phyloP scores from a whole-genome alignment of 306 rosid species.

The Medicago truncatula region DNA sequence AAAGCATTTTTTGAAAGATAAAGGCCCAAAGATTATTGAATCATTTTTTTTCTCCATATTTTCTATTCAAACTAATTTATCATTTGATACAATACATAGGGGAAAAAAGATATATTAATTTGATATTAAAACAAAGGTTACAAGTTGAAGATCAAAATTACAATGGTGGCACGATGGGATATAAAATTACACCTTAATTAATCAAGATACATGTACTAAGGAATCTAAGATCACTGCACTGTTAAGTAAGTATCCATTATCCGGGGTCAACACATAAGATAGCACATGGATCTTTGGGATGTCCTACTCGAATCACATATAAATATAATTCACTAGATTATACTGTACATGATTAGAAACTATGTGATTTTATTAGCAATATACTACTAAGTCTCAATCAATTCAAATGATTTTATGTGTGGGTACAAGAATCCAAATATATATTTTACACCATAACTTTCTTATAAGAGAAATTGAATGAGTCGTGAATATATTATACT shows the following conservation, averaged over 20 bases:
- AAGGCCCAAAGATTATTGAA: no score
- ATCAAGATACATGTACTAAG: not conserved
- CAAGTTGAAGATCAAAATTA: no score
- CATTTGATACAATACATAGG: no score
- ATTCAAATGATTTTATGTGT: not conserved
- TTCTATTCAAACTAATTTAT: no score
- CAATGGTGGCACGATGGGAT: no score
- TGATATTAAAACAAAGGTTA: no score
- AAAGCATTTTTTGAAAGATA: no score
- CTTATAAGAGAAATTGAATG: no score
- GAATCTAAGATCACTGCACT: slow-evolving; percentile 1
- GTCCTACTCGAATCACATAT: not conserved
- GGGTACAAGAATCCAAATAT: slow-evolving; percentile 23
- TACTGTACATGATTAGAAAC: not conserved
- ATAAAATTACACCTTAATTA: not conserved
- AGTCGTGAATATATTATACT: no score
- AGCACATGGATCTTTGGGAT: slow-evolving; percentile 33
- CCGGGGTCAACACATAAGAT: slow-evolving; percentile 29
- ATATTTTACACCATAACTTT: not conserved
- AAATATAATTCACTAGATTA: slow-evolving; percentile 40
- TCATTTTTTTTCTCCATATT: no score
- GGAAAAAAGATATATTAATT: no score
- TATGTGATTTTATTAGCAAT: slow-evolving; percentile 30
- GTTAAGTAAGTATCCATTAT: no score
- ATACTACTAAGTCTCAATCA: slow-evolving; percentile 1